These are phyloP conservation scores for Trichoderma sp. DNA, from an alignment of 2,329 filamentous ascomycete species.

Conservation along the genomic window DNA sequence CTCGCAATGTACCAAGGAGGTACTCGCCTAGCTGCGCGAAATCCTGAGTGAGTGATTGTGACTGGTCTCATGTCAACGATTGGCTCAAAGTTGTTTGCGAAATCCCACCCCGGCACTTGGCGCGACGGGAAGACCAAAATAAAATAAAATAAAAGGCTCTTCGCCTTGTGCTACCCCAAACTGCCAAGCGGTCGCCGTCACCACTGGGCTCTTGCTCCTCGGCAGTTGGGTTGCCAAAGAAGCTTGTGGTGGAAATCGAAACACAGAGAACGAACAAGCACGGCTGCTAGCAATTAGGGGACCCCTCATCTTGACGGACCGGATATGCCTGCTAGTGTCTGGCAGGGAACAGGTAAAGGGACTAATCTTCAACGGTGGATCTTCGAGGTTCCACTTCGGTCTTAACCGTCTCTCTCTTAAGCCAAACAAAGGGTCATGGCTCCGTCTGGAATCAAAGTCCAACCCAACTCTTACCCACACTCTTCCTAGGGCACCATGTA, in stretches of 20 bases:
- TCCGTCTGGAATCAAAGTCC: constrained; percentile 11
- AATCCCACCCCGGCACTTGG: neutral
- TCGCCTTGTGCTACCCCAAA: neutral
- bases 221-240: constrained; percentile 5
- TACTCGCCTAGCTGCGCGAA: neutral
- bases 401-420: constrained; percentile 19
- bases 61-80: neutral
- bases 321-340: constrained; percentile 18
- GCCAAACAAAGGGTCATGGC: constrained; percentile 19
- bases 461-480: constrained; percentile 17
- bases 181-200: neutral
- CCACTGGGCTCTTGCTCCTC: neutral
- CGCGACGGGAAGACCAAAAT: neutral
- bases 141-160: neutral
- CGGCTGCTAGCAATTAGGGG: constrained; percentile 13
- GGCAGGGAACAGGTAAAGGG: constrained; percentile 12
- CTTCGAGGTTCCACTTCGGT: constrained; percentile 20
- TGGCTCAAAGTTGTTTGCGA: neutral
- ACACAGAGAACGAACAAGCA: neutral
- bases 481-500: constrained; percentile 18
- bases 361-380: constrained; percentile 19
- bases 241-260: neutral
- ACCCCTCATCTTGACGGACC: constrained; percentile 12
- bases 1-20: neutral
- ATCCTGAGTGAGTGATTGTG: neutral